Evolutionary conservation across 2,329 filamentous ascomycete species (phyloP).

Genomic region (Mollisiaceae sp.): DNA sequence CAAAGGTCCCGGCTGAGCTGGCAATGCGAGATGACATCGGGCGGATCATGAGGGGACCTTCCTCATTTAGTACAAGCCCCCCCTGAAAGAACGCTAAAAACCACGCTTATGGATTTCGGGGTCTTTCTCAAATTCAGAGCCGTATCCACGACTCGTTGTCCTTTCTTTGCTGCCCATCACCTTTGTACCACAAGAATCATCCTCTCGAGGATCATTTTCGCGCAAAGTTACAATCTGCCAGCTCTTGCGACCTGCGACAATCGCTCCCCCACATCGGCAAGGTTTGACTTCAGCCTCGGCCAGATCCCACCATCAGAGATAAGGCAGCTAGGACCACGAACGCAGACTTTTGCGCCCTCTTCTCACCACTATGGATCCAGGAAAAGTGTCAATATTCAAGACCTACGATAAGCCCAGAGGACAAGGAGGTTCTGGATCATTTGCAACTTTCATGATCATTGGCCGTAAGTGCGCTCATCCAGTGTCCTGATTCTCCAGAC

Average conservation of each 20-base stretch:
- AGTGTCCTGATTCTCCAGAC: constrained; percentile 21
- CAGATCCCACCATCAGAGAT: constrained; percentile 12
- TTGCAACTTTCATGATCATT: constrained; percentile 96
- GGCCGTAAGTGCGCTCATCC: constrained; percentile 68
- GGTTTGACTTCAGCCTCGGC: constrained; percentile 6
- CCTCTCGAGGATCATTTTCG: not conserved
- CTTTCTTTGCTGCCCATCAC: not conserved
- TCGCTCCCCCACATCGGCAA: not conserved
- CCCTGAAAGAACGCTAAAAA: not conserved
- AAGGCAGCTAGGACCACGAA: constrained; percentile 15
- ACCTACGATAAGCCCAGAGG: constrained; percentile 43
- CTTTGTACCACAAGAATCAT: not conserved
- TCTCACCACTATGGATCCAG: constrained; percentile 39
- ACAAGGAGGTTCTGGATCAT: constrained; percentile 63
- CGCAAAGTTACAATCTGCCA: not conserved
- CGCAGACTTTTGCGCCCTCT: not conserved
- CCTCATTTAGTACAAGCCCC: constrained; percentile 6
- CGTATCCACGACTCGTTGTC: constrained; percentile 8
- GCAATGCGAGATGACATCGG: not conserved
- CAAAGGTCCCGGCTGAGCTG: not conserved
- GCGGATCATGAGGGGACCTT: not conserved
- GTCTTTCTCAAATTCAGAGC: constrained; percentile 5
- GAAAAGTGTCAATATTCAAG: constrained; percentile 42
- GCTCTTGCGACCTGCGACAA: not conserved
- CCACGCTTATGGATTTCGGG: constrained; percentile 5